A percentile compares a stretch with the other conserved stretches of the same genome.
These are phyloP conservation scores for Calonectria fujianensis DNA, from an alignment of 2,329 filamentous ascomycete genomes.

Conservation along the genomic window DNA sequence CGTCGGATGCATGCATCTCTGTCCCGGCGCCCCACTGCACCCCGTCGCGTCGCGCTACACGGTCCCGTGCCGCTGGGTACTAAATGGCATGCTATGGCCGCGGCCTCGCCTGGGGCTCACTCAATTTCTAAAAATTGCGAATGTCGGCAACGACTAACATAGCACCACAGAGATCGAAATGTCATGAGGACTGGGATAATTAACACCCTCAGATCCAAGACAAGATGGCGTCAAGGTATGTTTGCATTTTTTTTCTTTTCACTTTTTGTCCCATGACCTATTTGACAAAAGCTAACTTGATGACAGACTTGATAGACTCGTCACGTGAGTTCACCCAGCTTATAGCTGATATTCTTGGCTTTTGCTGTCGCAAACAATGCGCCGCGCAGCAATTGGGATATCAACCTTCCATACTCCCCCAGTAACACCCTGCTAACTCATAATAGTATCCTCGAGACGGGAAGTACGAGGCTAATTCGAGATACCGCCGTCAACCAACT, in stretches of 20 bases:
- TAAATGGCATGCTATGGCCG: constrained; percentile 41
- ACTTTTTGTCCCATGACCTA: constrained; percentile 13
- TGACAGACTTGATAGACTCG: constrained; percentile 85
- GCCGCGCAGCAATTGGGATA: neutral
- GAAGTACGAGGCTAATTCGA: constrained; percentile 95
- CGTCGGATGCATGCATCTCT: constrained; percentile 54
- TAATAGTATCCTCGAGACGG: constrained; percentile 92
- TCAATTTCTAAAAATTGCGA: constrained; percentile 38
- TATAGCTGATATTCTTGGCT: neutral
- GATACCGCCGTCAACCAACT: constrained; percentile 98
- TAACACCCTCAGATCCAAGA: constrained; percentile 56
- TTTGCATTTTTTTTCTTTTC: neutral
- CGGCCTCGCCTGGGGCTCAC: constrained; percentile 29
- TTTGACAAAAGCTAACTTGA: constrained; percentile 43
- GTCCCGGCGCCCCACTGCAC: constrained; percentile 51
- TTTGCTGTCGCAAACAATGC: constrained; percentile 23
- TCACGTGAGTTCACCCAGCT: constrained; percentile 80
- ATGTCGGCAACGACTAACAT: constrained; percentile 43
- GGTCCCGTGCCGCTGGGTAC: constrained; percentile 51
- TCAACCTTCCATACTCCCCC: too few relatives aligned
- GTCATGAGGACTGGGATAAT: constrained; percentile 53
- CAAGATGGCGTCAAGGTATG: constrained; percentile 76
- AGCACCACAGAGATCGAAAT: constrained; percentile 51
- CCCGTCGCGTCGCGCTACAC: constrained; percentile 56
- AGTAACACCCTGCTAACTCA: constrained; percentile 40